phyloP scores from a whole-genome alignment of 352 stramenopile species.

The Pythium monospermum region DNA sequence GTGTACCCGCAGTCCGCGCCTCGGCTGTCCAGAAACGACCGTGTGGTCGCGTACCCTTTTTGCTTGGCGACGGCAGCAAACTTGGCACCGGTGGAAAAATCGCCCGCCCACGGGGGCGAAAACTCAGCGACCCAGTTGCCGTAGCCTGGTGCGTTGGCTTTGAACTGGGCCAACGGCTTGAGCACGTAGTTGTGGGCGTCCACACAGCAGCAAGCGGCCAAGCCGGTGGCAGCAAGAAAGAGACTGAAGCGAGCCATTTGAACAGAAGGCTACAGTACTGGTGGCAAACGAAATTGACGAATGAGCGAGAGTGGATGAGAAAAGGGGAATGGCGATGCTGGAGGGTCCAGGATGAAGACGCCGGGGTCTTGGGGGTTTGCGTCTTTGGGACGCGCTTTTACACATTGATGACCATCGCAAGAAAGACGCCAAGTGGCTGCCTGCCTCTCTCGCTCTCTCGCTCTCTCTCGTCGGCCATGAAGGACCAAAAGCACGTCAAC shows the following conservation, averaged over 20 bases:
- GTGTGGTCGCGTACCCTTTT: constrained; percentile 4
- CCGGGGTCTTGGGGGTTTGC: too few relatives aligned
- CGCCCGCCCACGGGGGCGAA: constrained; percentile 10
- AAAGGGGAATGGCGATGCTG: too few relatives aligned
- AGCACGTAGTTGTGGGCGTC: constrained; percentile 16
- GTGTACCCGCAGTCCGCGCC: constrained; percentile 8
- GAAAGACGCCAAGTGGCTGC: too few relatives aligned
- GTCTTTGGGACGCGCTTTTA: too few relatives aligned
- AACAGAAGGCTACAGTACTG: too few relatives aligned
- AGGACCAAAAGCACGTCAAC: too few relatives aligned
- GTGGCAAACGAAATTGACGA: too few relatives aligned
- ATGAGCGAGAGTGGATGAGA: too few relatives aligned
- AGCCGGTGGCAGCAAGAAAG: background rate
- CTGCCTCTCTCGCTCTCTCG: too few relatives aligned
- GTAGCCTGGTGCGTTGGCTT: constrained; percentile 4
- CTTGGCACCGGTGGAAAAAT: constrained; percentile 3
- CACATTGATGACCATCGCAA: too few relatives aligned
- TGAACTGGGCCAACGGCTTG: constrained; percentile 16
- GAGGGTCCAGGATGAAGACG: too few relatives aligned
- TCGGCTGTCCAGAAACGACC: constrained; percentile 10
- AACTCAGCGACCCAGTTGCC: constrained; percentile 18
- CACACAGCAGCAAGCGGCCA: background rate
- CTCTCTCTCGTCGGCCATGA: too few relatives aligned
- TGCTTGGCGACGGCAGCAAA: constrained; percentile 11
- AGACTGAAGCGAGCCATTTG: constrained; percentile 9